These are phyloP conservation scores for Pelomyxa schiedti DNA, from an alignment of 78 protist species.

Conservation along the genomic window DNA sequence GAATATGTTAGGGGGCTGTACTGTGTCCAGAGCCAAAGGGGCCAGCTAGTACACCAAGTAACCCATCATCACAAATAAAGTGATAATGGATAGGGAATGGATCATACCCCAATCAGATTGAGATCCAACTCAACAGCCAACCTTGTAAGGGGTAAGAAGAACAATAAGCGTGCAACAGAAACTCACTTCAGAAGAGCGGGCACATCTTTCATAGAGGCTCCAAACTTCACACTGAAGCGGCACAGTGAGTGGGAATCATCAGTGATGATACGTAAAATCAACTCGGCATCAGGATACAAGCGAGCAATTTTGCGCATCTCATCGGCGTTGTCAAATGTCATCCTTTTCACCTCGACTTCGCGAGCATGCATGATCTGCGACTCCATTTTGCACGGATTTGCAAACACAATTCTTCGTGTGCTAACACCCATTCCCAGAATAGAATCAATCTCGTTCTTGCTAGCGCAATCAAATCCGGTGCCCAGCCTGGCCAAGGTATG, in stretches of 20 bases:
- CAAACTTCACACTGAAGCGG: slow-evolving; percentile 70
- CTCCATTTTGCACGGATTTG: slow-evolving; percentile 83
- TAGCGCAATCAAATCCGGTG: slow-evolving; percentile 81
- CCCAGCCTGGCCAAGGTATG: slow-evolving; percentile 61
- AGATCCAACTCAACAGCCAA: no score
- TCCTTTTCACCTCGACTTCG: slow-evolving; percentile 30
- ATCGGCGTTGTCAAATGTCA: slow-evolving; percentile 82
- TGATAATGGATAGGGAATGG: no score
- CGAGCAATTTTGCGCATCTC: slow-evolving; percentile 78
- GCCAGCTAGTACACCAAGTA: no score
- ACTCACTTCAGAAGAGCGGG: slow-evolving; percentile 35
- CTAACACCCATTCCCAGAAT: slow-evolving; percentile 46
- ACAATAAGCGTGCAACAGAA: no score
- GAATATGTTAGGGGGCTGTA: no score
- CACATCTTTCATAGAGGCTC: slow-evolving; percentile 47
- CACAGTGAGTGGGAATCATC: slow-evolving; percentile 70
- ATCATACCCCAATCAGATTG: no score
- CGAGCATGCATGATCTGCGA: slow-evolving; percentile 52
- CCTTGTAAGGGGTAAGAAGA: no score
- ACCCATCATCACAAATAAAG: no score
- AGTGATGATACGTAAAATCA: slow-evolving; percentile 77
- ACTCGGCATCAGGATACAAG: slow-evolving; percentile 68
- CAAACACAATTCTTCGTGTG: slow-evolving; percentile 70
- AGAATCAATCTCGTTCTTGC: slow-evolving; percentile 50
- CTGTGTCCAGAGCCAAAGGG: no score